These are phyloP conservation scores for Sporothrix pseudoabietina DNA, from an alignment of 2,329 filamentous ascomycete genomes.

Conservation along the genomic window DNA sequence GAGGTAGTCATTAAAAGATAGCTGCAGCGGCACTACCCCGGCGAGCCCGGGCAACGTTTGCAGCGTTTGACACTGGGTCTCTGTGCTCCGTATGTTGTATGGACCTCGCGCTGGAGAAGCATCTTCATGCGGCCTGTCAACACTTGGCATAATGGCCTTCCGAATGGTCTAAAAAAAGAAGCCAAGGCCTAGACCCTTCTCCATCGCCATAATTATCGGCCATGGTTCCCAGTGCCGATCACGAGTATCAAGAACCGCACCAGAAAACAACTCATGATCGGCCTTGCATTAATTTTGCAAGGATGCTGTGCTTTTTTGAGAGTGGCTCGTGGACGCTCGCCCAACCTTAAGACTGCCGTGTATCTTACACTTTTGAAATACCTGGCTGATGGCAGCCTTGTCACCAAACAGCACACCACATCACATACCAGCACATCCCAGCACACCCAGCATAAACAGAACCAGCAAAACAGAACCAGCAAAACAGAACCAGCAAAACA, in stretches of 20 bases:
- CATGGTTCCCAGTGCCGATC: neutral
- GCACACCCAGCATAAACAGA: neutral
- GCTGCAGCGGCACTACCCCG: neutral
- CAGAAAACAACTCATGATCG: neutral
- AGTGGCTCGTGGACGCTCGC: neutral
- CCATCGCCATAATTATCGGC: neutral
- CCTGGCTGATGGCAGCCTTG: neutral
- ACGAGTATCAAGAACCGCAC: neutral
- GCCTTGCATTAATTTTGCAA: neutral
- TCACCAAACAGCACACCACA: neutral
- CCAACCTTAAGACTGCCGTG: too few species aligned
- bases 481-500: constrained; percentile 17
- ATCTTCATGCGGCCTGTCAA: neutral
- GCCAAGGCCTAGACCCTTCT: neutral
- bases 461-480: neutral
- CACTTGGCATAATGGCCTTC: neutral
- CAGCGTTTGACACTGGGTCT: neutral
- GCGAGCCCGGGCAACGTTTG: neutral
- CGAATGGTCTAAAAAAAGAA: constrained; percentile 19
- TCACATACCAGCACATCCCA: too few species aligned
- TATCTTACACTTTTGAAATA: too few species aligned
- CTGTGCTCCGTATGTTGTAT: neutral
- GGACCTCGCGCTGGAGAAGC: neutral
- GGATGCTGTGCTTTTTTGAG: neutral
- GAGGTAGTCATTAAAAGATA: neutral